A percentile compares a stretch with the other conserved stretches of the same genome.
Evolutionary conservation across 371 early-diverging fungal genomes (phyloP).

Genomic region (Cokeromyces recurvatus): DNA sequence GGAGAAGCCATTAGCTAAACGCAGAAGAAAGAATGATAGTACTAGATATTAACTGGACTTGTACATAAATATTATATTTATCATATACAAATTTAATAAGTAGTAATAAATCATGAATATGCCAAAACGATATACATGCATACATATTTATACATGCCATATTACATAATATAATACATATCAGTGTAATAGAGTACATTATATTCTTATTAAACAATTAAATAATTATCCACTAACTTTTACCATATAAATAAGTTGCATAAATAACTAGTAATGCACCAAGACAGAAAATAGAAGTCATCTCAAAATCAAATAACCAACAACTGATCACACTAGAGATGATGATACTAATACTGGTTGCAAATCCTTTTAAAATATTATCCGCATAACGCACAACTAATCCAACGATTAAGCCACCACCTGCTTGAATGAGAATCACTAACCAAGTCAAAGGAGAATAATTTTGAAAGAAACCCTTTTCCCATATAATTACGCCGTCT

Average conservation of each 20-base stretch:
- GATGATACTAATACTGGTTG: conserved; percentile 89
- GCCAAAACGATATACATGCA: too few species aligned
- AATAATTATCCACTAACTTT: too few species aligned
- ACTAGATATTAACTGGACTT: not conserved
- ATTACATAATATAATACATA: too few species aligned
- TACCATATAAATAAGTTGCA: conserved; percentile 67
- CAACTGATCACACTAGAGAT: conserved; percentile 67
- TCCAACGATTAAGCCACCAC: conserved; percentile 88
- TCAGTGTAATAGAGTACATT: too few species aligned
- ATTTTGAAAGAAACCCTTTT: conserved; percentile 79
- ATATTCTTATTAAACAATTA: too few species aligned
- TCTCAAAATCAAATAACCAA: conserved; percentile 63
- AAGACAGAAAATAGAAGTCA: conserved; percentile 57
- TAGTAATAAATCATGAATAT: too few species aligned
- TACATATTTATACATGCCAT: too few species aligned
- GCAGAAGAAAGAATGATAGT: conserved; percentile 17
- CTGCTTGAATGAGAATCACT: conserved; percentile 80
- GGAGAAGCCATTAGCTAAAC: conserved; percentile 24
- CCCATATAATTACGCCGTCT: conserved; percentile 42
- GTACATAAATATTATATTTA: too few species aligned
- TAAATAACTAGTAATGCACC: conserved; percentile 72
- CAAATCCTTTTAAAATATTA: conserved; percentile 91
- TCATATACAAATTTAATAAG: too few species aligned
- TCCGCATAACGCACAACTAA: conserved; percentile 93
- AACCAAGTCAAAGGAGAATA: conserved; percentile 70